phyloP scores from a whole-genome alignment of 208 protist genomes.

The Leishmania turanica region DNA sequence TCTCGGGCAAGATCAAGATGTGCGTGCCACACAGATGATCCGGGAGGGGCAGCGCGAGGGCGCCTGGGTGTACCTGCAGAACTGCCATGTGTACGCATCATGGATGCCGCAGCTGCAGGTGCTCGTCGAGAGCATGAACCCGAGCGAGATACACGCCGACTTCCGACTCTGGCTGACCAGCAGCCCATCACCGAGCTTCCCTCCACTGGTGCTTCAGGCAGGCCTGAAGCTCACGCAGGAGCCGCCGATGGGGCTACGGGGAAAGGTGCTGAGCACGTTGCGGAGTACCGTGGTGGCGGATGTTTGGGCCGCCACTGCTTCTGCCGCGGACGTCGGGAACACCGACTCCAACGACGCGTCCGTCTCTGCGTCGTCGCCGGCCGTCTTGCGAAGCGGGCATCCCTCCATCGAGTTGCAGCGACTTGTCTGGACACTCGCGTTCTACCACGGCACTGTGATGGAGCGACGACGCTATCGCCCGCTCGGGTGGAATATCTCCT shows the following conservation, averaged over 20 bases:
- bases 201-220: conserved; percentile 92
- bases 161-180: conserved; percentile 97
- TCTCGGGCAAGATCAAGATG: conserved; percentile 95
- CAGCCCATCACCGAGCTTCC: conserved; percentile 92
- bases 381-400: not conserved
- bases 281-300: conserved; percentile 50
- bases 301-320: conserved; percentile 55
- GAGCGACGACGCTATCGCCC: conserved; percentile 94
- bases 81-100: conserved; percentile 95
- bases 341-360: not conserved
- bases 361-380: not conserved
- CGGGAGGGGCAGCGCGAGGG: conserved; percentile 71
- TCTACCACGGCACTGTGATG: conserved; percentile 93
- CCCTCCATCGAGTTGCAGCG: conserved; percentile 33
- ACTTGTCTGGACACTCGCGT: conserved; percentile 93
- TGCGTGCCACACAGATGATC: conserved; percentile 90
- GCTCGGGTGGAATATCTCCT: conserved; percentile 95
- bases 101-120: conserved; percentile 95
- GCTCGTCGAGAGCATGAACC: conserved; percentile 83
- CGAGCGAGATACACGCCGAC: conserved; percentile 74
- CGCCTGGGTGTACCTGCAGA: conserved; percentile 96
- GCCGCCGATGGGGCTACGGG: conserved; percentile 94
- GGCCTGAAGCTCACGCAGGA: conserved; percentile 96
- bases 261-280: conserved; percentile 90
- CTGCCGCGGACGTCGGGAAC: conserved; percentile 10